Evolutionary conservation across 371 early-diverging fungal genomes (phyloP).

Genomic region (Mortierella sp.): DNA sequence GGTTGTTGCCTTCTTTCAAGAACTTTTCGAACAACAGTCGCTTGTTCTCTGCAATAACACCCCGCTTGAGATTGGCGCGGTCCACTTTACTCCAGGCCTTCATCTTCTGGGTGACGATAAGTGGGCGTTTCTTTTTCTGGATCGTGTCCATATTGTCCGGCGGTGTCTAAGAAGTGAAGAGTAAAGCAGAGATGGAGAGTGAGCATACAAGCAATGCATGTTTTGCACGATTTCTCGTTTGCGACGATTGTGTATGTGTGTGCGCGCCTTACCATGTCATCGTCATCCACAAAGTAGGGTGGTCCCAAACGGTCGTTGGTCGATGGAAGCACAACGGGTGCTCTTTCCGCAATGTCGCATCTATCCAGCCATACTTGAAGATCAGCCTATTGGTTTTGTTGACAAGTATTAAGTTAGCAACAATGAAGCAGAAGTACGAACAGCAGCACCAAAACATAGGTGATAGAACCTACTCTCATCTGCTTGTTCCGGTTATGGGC

Average conservation of each 20-base stretch:
- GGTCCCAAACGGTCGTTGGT: slow-evolving; percentile 39
- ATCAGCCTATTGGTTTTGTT: slow-evolving; percentile 28
- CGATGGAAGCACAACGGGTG: slow-evolving; percentile 12
- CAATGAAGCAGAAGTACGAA: background rate
- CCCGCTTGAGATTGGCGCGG: slow-evolving; percentile 57
- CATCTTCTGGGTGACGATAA: slow-evolving; percentile 52
- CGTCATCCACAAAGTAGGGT: slow-evolving; percentile 63
- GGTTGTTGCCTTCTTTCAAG: slow-evolving; percentile 17
- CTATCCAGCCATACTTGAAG: slow-evolving; percentile 16
- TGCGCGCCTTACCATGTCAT: slow-evolving; percentile 54
- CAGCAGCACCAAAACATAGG: no score
- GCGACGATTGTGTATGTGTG: no score
- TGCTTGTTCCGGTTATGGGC: slow-evolving; percentile 29
- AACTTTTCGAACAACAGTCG: slow-evolving; percentile 36
- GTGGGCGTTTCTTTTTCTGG: slow-evolving; percentile 35
- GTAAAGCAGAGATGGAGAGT: background rate
- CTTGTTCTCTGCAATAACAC: slow-evolving; percentile 46
- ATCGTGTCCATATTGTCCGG: slow-evolving; percentile 64
- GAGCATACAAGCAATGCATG: background rate
- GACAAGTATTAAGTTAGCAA: background rate
- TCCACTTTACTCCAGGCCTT: slow-evolving; percentile 64
- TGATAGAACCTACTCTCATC: slow-evolving; percentile 22
- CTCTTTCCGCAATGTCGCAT: slow-evolving; percentile 1
- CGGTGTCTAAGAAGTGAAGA: slow-evolving; percentile 47
- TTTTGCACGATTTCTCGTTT: background rate